Conservation (phyloP, 371 early-diverging fungal genomes). For the Paramicrosporidium saccamoebae region DNA sequence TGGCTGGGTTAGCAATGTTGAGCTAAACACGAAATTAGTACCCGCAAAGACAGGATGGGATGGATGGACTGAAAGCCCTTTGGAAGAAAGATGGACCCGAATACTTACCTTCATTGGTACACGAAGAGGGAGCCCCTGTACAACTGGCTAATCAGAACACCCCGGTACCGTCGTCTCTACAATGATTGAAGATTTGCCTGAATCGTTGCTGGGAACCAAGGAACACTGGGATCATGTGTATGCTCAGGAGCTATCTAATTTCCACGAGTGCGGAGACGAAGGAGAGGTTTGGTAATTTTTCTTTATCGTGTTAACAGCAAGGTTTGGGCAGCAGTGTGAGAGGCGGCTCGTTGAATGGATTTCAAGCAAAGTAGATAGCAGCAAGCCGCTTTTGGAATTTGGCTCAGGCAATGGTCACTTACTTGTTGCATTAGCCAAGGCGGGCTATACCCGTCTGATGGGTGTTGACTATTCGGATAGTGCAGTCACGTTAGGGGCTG, state of each 20-base stretch:
- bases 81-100: too few species aligned
- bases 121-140: too few species aligned
- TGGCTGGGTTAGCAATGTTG: slow-evolving; percentile 95
- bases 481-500: slow-evolving; percentile 22
- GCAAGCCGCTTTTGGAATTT: slow-evolving; percentile 24
- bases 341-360: slow-evolving; percentile 55
- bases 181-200: too few species aligned
- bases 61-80: too few species aligned
- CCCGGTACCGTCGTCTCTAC: too few species aligned
- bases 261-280: slow-evolving; percentile 39
- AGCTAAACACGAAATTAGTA: slow-evolving; percentile 23
- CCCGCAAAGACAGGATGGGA: too few species aligned
- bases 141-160: too few species aligned
- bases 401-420: slow-evolving; percentile 79
- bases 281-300: slow-evolving; percentile 35
- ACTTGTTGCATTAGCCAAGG: slow-evolving; percentile 22
- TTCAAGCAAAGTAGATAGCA: slow-evolving; percentile 5
- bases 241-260: slow-evolving; percentile 35
- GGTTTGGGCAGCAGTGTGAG: slow-evolving; percentile 54
- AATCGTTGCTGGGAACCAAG: too few species aligned
- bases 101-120: too few species aligned
- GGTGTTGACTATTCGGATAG: slow-evolving; percentile 55
- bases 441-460: slow-evolving; percentile 23
- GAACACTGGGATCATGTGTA: slow-evolving; percentile 62
- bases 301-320: slow-evolving; percentile 1